phyloP scores from a whole-genome alignment of 371 early-diverging fungal species.

The Mortierella sp. region DNA sequence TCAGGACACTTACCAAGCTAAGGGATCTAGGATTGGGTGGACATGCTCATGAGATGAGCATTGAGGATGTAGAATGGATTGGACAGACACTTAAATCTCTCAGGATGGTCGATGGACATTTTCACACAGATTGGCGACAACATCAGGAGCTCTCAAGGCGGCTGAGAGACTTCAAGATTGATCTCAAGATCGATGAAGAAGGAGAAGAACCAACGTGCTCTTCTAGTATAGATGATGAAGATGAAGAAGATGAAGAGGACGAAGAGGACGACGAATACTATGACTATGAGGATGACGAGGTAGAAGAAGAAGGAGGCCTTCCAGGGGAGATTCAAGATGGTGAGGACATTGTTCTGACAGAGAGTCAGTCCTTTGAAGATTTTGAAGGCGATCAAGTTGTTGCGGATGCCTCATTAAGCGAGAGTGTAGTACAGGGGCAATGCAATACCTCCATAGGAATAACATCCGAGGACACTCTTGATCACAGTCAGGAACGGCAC shows the following conservation, averaged over 20 bases:
- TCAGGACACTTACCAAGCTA: slow-evolving; percentile 18
- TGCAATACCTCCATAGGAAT: no score
- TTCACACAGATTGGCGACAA: slow-evolving; percentile 7
- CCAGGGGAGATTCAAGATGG: not conserved
- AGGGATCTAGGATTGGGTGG: slow-evolving; percentile 1
- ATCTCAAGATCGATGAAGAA: slow-evolving; percentile 11
- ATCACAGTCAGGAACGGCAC: no score
- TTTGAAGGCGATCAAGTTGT: not conserved
- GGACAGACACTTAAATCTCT: slow-evolving; percentile 1
- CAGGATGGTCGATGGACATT: slow-evolving; percentile 12
- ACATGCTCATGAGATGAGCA: not conserved
- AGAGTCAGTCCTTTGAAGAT: not conserved
- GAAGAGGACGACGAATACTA: slow-evolving; percentile 7
- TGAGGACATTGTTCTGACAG: not conserved
- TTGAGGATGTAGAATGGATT: slow-evolving; percentile 21
- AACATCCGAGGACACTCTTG: no score
- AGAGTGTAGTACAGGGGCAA: no score
- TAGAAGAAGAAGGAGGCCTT: not conserved
- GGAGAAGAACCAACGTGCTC: no score
- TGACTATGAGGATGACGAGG: not conserved
- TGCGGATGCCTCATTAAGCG: not conserved
- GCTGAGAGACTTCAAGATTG: slow-evolving; percentile 6
- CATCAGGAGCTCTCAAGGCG: slow-evolving; percentile 8
- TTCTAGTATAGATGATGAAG: not conserved
- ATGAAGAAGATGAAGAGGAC: not conserved